Evolutionary conservation across 202 grass and related monocot species (phyloP), one percentile per base, ranked within the genome.

Genomic region (Alloteropsis angusta): DNA sequence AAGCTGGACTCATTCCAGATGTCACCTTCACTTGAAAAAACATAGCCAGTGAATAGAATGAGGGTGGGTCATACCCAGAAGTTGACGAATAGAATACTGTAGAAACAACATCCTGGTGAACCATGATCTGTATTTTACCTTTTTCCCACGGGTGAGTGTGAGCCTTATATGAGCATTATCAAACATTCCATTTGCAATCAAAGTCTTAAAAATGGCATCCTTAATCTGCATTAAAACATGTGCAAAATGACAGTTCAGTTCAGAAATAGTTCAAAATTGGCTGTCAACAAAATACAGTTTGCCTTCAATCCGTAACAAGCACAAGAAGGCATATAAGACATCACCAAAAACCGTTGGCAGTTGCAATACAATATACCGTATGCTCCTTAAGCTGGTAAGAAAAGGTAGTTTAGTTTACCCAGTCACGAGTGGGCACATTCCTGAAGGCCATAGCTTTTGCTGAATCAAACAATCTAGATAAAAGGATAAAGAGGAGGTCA

Each of bases 1-100:
- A 98, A 70, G 79, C 75, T 58, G 92, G 96, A 87, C 96, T 98
- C 96, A 98, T 95, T 71, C 92, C 96, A 76, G 96, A 98, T 87
- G 96, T 98, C 73, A 98, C 96, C 96, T 95, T 80, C 61, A 85
- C 70, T 87, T 76, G 59, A 83, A 58, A 76, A 66, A 72, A 68
- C 56, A 84, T 41, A 72, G 69, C 6, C 53, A 75, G 68, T 78
- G 53, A 83, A 85, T 48, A 61, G 77, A 80, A 55, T 66, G 61
- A 83, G 8, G 0, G 58, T 62, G 62, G 14, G 19, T 55, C 0
- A 1, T 71, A 12, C 19, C 72, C 26, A 77, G n/a, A 83, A 46
- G 65, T 52, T 71, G 49, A 54, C n/a, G 72, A 58, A 81, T 49
- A 72, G 42, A 30, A 77, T 39, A 70, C 5, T 71, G n/a, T 8